Percentiles rank a stretch among this genome's conserved stretches.
These are phyloP conservation scores for Populus pruinosa DNA, from an alignment of 345 rosid species.

Conservation along the genomic window DNA sequence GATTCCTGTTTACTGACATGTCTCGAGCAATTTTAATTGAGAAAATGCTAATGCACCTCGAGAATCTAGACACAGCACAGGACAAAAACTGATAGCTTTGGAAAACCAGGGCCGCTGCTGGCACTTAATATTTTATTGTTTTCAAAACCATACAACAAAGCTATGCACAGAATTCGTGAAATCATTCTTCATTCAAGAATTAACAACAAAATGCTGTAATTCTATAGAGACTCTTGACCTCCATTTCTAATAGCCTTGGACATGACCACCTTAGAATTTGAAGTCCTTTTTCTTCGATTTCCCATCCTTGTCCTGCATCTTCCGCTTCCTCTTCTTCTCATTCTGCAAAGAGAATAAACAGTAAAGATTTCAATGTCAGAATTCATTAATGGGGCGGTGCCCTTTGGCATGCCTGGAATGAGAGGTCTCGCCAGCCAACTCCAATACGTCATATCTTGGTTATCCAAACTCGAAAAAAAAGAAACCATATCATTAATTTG, in stretches of 20 bases:
- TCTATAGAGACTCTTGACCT: neutral
- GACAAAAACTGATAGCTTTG: neutral
- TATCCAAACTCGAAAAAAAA: neutral
- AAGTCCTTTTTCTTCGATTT: constrained; percentile 94
- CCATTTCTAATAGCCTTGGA: neutral
- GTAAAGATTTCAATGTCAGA: neutral
- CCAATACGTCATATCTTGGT: neutral
- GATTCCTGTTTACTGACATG: neutral
- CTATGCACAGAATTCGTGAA: neutral
- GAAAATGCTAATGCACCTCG: neutral
- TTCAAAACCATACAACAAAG: neutral
- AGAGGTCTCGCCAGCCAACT: neutral
- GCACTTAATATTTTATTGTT: neutral
- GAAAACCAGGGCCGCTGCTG: neutral
- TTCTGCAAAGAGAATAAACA: constrained; percentile 52
- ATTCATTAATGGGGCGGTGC: neutral
- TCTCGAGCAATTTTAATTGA: neutral
- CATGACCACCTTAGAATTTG: constrained; percentile 47
- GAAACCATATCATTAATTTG: neutral
- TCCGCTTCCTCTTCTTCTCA: constrained; percentile 87
- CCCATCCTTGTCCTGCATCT: constrained; percentile 89
- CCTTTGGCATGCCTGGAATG: neutral
- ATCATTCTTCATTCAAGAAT: neutral
- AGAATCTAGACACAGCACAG: neutral
- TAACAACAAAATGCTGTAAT: neutral